Evolutionary conservation across 2,329 filamentous ascomycete genomes (phyloP), one percentile per base, ranked within the genome.

Genomic region (Pseudocercospora pini-densiflorae): DNA sequence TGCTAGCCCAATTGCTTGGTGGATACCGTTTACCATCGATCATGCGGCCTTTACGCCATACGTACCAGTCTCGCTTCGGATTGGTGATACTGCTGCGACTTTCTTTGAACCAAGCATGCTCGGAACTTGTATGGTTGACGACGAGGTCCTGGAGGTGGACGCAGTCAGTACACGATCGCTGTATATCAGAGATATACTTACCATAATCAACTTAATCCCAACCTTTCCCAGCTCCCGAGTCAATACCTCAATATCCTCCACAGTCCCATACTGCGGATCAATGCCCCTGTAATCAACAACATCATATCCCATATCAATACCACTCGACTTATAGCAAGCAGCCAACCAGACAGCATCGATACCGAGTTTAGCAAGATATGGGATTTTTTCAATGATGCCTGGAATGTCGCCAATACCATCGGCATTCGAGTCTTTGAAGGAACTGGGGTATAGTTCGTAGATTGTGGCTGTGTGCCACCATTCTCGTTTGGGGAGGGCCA

Each of bases 331-430:
- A 75, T 82, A 84, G 23, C 83, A 81, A 0, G 90, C 90, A 55
- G 85, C 90, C 0, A 89, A 77, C 90, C 90, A 92, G 61, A 92
- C 80, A 6, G 88, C 83, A 71, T 91, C 85, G 14, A 89, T 80
- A 0, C 89, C 89, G 0, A 91, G 81, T 10, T 5, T 86, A 58
- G 85, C 81, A 55, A 91, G 81, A 73, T 91, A 89, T 73, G 89
- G 87, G 1, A 91, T 78, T 72, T 89, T 84, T 8, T 86, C 86
- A 19, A 88, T 86, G 60, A 91, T 86, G 12, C 89, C 89, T 0
- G 83, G 84, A 24, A 91, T 78, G 69, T 89, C 85, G 12, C 88
- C 88, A 69, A 86, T 81, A 62, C 89, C 87, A 71, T 87, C 85
- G 55, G 81, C 82, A 67, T 87, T 86, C 62, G 83, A 83, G 72